Conservation (phyloP, 148 eudicot genomes). For the Pouteria glomerata region DNA sequence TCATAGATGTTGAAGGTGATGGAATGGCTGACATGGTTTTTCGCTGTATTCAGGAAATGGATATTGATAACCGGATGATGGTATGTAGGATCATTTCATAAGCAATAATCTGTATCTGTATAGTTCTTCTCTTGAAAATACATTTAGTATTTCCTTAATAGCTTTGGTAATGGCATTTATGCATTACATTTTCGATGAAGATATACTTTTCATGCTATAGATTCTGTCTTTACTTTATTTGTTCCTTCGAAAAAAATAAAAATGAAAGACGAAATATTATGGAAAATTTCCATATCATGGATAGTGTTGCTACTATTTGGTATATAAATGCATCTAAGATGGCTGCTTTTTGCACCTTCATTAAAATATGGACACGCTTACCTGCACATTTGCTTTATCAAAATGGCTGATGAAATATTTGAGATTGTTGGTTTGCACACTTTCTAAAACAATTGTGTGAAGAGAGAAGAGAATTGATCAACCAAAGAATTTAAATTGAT, state of each 20-base stretch:
- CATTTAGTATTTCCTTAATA: neutral
- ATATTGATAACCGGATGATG: slow-evolving; percentile 98
- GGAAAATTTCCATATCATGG: neutral
- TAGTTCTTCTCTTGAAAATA: neutral
- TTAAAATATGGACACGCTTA: neutral
- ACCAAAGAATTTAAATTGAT: neutral
- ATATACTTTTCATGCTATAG: neutral
- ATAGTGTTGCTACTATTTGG: neutral
- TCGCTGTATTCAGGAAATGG: slow-evolving; percentile 98
- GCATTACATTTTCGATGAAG: neutral
- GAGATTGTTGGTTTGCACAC: neutral
- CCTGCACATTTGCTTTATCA: neutral
- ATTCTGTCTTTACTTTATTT: neutral
- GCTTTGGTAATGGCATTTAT: neutral
- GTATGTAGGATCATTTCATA: slow-evolving; percentile 30
- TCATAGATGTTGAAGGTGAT: slow-evolving; percentile 98
- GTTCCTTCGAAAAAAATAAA: neutral
- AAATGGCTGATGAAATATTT: neutral
- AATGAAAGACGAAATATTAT: neutral
- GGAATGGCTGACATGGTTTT: slow-evolving; percentile 99
- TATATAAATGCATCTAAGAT: neutral
- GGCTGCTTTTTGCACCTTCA: neutral
- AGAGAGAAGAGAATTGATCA: neutral
- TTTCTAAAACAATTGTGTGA: neutral
- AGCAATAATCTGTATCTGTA: neutral